These are phyloP conservation scores for Volvox reticuliferus DNA, from an alignment of 139 green algal species.

Conservation along the genomic window DNA sequence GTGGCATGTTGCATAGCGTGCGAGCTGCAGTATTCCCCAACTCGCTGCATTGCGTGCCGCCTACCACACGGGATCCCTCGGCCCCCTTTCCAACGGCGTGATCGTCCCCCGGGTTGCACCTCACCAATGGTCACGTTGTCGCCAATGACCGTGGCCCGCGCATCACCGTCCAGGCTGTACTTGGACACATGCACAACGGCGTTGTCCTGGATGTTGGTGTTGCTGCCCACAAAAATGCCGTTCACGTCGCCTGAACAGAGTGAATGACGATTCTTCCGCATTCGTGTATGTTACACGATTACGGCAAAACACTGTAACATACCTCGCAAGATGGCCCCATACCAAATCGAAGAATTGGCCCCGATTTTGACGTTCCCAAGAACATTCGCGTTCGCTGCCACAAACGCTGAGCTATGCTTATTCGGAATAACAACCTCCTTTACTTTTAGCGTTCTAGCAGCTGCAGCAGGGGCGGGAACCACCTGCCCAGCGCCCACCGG, in stretches of 20 bases:
- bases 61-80: no score
- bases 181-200: constrained; percentile 91
- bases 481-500: constrained; percentile 34
- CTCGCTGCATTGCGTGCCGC: no score
- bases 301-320: background rate
- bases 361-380: constrained; percentile 94
- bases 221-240: constrained; percentile 84
- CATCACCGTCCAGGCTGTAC: constrained; percentile 69
- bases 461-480: constrained; percentile 21
- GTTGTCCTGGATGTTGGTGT: constrained; percentile 94
- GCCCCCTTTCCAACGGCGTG: no score
- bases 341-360: constrained; percentile 88
- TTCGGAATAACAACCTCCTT: constrained; percentile 62
- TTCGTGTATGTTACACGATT: no score
- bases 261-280: background rate
- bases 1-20: no score
- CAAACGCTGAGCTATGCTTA: constrained; percentile 79
- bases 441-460: background rate
- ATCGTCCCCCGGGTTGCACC: background rate
- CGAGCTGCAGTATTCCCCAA: no score
- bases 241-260: constrained; percentile 90
- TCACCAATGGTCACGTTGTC: constrained; percentile 75
- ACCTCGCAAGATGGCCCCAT: constrained; percentile 92
- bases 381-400: constrained; percentile 91
- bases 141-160: constrained; percentile 82